Evolutionary conservation across 1,284 basidiomycete species (phyloP), one percentile per base, ranked within the genome.

Genomic region (Macrocystidia cucumis): DNA sequence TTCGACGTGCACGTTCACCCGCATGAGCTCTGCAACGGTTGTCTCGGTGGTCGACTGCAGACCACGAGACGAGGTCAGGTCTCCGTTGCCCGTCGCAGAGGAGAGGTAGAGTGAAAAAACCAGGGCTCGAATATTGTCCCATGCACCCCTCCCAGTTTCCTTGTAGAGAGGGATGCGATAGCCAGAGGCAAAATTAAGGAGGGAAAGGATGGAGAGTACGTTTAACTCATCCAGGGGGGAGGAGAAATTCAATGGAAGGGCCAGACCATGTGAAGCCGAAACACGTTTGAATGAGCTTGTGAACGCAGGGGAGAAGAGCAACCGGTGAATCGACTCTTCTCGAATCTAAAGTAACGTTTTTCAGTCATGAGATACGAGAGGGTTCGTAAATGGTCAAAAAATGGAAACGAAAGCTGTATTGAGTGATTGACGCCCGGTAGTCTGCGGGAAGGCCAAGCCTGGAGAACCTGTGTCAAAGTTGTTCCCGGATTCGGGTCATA

Each of bases 171-270:
- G 73, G 4, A 69, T 61, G 18, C 85, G 77, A 53, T 85, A 91
- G 20, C 84, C 84, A 1, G 83, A 86, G 5, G 71, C 83, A 52
- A 90, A 86, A 54, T 90, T 90, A 21, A 91, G 67, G 5, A 91
- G 64, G 1, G 78, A 76, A 24, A 91, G 69, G 4, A 84, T 56
- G 21, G 78, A 74, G 21, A 88, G 59, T 27, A 89, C 62, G 56
- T 88, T 88, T 42, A 90, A 62, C 55, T 91, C 83, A 25, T 79
- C 69, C 14, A 78, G 56, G 19, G 67, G 54, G 0, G 80, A 79
- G 24, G 82, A 65, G 49, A 90, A 91, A 5, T 78, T 76, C 29
- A 91, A 69, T 3, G 88, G 87, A 35, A 91, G 63, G n/a, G 68
- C 63, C 37, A 85, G 62, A 21, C 84, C 83, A 55, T 87, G 82